Evolutionary conservation across 148 eudicot genomes (phyloP), one percentile per base, ranked within the genome.

Genomic region (Bassia scoparia): DNA sequence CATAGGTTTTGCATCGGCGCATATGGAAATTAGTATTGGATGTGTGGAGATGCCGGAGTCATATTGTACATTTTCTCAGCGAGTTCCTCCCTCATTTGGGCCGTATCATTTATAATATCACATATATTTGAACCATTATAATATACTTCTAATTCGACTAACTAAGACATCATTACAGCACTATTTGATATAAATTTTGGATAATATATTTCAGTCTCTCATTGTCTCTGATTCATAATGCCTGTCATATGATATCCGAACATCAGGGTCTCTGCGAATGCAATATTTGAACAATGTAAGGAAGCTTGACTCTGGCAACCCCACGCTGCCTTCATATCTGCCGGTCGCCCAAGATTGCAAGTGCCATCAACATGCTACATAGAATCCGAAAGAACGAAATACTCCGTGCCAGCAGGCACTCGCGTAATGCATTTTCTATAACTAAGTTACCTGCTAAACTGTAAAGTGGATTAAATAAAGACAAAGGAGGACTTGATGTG

Each of bases 41-140:
- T 76, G 91, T 93, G 27, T 93, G 98, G 97, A 93, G 98, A n/a
- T 83, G 98, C 94, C 34, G 98, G 98, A 43, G 85, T 90, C 75
- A 93, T 93, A 29, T 67, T 94, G 30, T 94, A 94, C 82, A 94
- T 94, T 68, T 94, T 70, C 80, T 94, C 0, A 75, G 90, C 55
- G 98, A 7, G 89, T 85, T 63, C 95, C 98, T 77, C 98, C 98
- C 46, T 94, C n/a, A n/a, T 91, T 73, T 89, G 92, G 92, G 96
- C 84, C 54, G 74, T 20, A 54, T n/a, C n/a, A n/a, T n/a, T n/a
- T n/a, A n/a, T n/a, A n/a, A 15, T 15, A 58, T 29, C n/a, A 29
- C 21, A 41, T 13, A 34, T 52, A 2, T 27, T 37, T 9, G 14
- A 46, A 73, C 38, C 3, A 18, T n/a, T 11, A 18, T 67, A 30